Percentiles rank a stretch among this genome's conserved stretches.
Evolutionary conservation across 208 protist species (phyloP).

Genomic region (Crithidia expoeki): DNA sequence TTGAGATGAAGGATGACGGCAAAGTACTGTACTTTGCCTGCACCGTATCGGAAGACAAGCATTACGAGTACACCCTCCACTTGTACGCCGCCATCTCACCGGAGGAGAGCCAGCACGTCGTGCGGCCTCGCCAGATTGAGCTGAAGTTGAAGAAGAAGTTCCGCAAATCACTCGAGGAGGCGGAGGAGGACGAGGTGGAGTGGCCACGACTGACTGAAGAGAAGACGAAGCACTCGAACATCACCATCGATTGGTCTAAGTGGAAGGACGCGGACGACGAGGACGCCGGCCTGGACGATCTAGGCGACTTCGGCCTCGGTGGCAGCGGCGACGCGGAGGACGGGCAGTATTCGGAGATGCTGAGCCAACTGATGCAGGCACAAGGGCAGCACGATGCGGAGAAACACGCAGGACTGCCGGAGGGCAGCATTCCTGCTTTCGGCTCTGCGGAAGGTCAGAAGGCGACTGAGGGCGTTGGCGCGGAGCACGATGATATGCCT

Average conservation of each 20-base stretch:
- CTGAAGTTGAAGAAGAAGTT: slow-evolving; percentile 76
- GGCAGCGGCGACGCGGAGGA: slow-evolving; percentile 29
- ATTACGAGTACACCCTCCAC: slow-evolving; percentile 51
- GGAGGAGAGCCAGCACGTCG: slow-evolving; percentile 82
- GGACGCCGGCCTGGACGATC: slow-evolving; percentile 32
- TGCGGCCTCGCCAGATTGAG: slow-evolving; percentile 77
- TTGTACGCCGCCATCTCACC: slow-evolving; percentile 66
- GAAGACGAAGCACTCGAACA: slow-evolving; percentile 64
- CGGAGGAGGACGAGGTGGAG: slow-evolving; percentile 48
- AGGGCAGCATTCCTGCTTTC: slow-evolving; percentile 28
- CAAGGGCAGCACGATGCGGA: slow-evolving; percentile 39
- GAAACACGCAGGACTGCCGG: slow-evolving; percentile 23
- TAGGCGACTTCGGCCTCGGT: slow-evolving; percentile 40
- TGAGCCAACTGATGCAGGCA: slow-evolving; percentile 53
- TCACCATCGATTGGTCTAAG: slow-evolving; percentile 85
- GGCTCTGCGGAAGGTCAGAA: slow-evolving; percentile 34
- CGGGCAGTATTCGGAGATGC: slow-evolving; percentile 38
- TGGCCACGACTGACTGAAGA: slow-evolving; percentile 83
- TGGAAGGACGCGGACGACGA: slow-evolving; percentile 86
- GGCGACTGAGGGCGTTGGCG: slow-evolving; percentile 9
- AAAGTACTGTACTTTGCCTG: slow-evolving; percentile 49
- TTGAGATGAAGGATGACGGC: slow-evolving; percentile 69
- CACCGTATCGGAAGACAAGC: slow-evolving; percentile 33
- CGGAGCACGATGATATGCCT: slow-evolving; percentile 57
- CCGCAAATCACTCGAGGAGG: slow-evolving; percentile 25